Percentiles rank a stretch among this genome's conserved stretches.
These are phyloP conservation scores for Poa pratensis DNA, from an alignment of 176 grass and related monocot genomes.

Conservation along the genomic window DNA sequence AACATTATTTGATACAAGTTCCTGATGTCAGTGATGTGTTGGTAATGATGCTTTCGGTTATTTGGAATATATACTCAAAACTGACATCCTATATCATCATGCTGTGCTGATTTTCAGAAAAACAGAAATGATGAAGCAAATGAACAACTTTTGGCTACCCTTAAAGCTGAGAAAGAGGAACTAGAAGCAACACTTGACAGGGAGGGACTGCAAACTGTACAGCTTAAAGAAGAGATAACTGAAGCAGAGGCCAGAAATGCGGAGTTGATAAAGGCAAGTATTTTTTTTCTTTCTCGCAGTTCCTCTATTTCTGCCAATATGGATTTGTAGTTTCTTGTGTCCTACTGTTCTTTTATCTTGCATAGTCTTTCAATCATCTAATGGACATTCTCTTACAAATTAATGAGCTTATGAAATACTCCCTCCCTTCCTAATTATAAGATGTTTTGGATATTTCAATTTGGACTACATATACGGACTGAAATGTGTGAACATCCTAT, in stretches of 20 bases:
- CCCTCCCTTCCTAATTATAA: too few relatives aligned
- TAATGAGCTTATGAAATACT: neutral
- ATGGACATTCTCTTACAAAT: neutral
- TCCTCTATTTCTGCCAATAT: neutral
- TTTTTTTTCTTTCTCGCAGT: constrained; percentile 14
- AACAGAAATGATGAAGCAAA: constrained; percentile 68
- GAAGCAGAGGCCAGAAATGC: constrained; percentile 83
- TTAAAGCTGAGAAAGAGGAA: constrained; percentile 91
- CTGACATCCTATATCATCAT: constrained; percentile 9
- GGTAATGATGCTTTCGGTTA: neutral
- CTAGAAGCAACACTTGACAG: constrained; percentile 71
- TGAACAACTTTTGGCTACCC: constrained; percentile 59
- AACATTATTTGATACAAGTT: constrained; percentile 6
- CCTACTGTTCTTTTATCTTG: neutral
- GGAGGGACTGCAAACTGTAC: constrained; percentile 75
- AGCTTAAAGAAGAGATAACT: constrained; percentile 88
- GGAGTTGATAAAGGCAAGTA: constrained; percentile 79
- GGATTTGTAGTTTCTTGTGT: constrained; percentile 11
- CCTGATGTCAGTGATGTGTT: neutral
- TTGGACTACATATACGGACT: too few relatives aligned
- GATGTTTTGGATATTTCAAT: too few relatives aligned
- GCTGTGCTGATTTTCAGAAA: constrained; percentile 56
- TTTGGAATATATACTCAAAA: constrained; percentile 16
- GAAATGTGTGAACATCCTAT: too few relatives aligned
- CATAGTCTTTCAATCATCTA: constrained; percentile 20